phyloP scores from a whole-genome alignment of 371 early-diverging fungal species.

The Haplosporangium sp. region DNA sequence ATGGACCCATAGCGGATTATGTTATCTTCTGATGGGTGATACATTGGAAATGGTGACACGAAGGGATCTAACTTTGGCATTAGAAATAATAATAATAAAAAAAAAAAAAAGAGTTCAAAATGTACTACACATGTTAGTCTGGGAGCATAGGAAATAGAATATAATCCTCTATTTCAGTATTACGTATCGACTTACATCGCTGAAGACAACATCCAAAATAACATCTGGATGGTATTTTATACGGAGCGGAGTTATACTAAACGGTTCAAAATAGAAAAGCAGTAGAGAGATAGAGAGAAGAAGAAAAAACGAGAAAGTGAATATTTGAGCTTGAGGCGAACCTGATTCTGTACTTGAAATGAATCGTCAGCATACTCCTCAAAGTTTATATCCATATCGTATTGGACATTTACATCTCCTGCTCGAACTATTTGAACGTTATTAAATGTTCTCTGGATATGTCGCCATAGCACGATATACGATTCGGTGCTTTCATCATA shows the following conservation, averaged over 20 bases:
- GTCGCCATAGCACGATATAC: neutral
- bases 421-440: neutral
- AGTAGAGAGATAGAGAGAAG: too few relatives aligned
- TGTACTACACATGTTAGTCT: too few relatives aligned
- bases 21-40: neutral
- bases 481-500: neutral
- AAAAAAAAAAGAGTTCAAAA: neutral
- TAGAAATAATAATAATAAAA: neutral
- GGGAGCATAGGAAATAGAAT: too few relatives aligned
- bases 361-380: neutral
- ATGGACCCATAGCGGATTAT: neutral
- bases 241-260: neutral
- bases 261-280: too few relatives aligned
- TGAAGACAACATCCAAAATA: neutral
- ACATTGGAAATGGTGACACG: neutral
- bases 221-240: neutral
- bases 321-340: too few relatives aligned
- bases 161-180: too few relatives aligned
- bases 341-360: neutral
- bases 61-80: neutral
- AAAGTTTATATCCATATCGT: neutral
- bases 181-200: neutral
- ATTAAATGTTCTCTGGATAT: neutral
- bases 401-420: neutral
- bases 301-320: too few relatives aligned